These are phyloP conservation scores for Schoenoplectus triqueter DNA, from an alignment of 202 grass and related monocot species.

Conservation along the genomic window DNA sequence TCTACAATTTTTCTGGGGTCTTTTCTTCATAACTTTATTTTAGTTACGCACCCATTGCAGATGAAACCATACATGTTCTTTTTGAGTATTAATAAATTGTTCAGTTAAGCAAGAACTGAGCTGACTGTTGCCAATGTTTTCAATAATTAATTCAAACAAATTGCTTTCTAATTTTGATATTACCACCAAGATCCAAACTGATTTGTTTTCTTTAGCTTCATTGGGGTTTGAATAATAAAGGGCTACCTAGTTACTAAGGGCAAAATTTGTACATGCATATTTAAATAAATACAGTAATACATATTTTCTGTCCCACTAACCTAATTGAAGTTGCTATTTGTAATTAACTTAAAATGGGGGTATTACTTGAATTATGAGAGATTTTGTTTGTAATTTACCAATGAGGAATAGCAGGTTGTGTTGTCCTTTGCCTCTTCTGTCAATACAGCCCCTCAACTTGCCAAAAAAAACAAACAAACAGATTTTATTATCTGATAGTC, in stretches of 20 bases:
- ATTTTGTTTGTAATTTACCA: neutral
- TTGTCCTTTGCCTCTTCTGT: neutral
- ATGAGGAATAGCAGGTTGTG: neutral
- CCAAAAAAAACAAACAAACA: constrained; percentile 35
- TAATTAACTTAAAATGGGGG: neutral
- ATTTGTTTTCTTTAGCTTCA: neutral
- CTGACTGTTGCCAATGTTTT: neutral
- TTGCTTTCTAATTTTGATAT: neutral
- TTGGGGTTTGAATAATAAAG: neutral
- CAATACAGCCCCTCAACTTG: neutral
- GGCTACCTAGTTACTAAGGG: neutral
- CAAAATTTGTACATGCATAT: neutral
- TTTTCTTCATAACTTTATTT: neutral
- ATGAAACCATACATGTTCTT: neutral
- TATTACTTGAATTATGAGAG: neutral
- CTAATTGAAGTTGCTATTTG: neutral
- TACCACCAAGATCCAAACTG: neutral
- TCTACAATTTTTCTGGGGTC: neutral
- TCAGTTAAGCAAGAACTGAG: neutral
- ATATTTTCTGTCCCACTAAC: neutral
- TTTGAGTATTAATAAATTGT: neutral
- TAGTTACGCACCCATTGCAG: neutral
- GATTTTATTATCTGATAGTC: neutral
- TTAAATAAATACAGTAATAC: neutral
- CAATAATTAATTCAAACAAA: neutral